A percentile compares a stretch with the other conserved stretches of the same genome.
Evolutionary conservation across 2,329 filamentous ascomycete genomes (phyloP).

Genomic region (Pestalotiopsis sp.): DNA sequence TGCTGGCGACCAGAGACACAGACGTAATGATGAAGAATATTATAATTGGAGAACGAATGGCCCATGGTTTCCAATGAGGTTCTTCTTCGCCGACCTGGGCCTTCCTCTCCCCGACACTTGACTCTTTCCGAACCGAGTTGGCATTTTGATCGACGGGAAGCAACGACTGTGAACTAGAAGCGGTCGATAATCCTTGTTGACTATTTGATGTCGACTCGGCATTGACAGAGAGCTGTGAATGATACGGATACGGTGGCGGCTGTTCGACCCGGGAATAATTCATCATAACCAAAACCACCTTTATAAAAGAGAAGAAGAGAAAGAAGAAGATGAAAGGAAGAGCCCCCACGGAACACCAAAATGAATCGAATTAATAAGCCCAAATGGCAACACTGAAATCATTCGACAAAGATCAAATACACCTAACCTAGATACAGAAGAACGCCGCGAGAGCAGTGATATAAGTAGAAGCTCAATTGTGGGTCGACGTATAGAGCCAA

Average conservation of each 20-base stretch:
- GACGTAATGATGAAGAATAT: background rate
- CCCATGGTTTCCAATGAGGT: background rate
- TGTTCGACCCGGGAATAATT: background rate
- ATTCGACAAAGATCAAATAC: no score
- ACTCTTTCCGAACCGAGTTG: no score
- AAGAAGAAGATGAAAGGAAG: background rate
- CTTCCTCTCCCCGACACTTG: background rate
- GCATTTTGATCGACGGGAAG: no score
- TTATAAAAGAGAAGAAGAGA: background rate
- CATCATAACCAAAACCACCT: background rate
- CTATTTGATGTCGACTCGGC: background rate
- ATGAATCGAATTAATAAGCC: background rate
- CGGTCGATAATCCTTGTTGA: no score
- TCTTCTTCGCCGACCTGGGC: no score
- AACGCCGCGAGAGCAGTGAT: no score
- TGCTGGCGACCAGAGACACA: background rate
- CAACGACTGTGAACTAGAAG: no score
- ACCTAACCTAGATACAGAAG: no score
- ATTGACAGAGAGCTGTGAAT: background rate
- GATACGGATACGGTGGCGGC: background rate
- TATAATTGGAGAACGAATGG: background rate
- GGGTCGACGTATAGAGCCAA: no score
- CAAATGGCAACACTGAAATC: no score
- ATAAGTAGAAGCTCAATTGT: no score
- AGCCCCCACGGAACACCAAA: background rate